These are phyloP conservation scores for Alternaria longipes DNA, from an alignment of 2,329 filamentous ascomycete genomes.

Conservation along the genomic window DNA sequence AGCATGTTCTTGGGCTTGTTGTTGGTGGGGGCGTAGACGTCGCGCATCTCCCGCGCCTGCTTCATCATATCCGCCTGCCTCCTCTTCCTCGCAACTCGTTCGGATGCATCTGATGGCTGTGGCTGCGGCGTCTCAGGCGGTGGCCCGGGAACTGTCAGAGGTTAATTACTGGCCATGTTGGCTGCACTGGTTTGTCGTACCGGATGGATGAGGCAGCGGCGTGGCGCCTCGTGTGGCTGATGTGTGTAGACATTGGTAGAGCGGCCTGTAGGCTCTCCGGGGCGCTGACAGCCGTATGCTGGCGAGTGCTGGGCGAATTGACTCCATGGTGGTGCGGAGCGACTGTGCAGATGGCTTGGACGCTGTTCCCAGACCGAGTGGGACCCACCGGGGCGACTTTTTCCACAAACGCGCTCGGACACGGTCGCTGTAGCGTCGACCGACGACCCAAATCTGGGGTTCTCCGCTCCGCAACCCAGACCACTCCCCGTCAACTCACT, in stretches of 20 bases:
- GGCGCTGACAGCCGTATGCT: constrained; percentile 30
- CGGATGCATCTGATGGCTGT: constrained; percentile 57
- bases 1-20: constrained; percentile 63
- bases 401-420: constrained; percentile 6
- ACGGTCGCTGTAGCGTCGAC: not conserved
- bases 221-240: constrained; percentile 58
- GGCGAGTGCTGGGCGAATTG: constrained; percentile 41
- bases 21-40: constrained; percentile 42
- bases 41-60: constrained; percentile 55
- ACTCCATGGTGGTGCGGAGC: constrained; percentile 33
- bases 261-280: constrained; percentile 26
- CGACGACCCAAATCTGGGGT: constrained; percentile 18
- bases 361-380: not conserved
- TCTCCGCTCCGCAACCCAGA: constrained; percentile 18
- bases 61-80: constrained; percentile 61
- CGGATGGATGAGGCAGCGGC: constrained; percentile 64
- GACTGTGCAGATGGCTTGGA: not conserved
- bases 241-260: constrained; percentile 54
- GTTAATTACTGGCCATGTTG: constrained; percentile 8
- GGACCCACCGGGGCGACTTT: constrained; percentile 13
- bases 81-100: constrained; percentile 59
- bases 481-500: constrained; percentile 7
- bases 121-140: constrained; percentile 66
- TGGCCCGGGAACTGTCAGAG: constrained; percentile 60
- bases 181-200: constrained; percentile 1